These are phyloP conservation scores for Cyclotella atomus DNA, from an alignment of 108 stramenopile genomes.

Conservation along the genomic window DNA sequence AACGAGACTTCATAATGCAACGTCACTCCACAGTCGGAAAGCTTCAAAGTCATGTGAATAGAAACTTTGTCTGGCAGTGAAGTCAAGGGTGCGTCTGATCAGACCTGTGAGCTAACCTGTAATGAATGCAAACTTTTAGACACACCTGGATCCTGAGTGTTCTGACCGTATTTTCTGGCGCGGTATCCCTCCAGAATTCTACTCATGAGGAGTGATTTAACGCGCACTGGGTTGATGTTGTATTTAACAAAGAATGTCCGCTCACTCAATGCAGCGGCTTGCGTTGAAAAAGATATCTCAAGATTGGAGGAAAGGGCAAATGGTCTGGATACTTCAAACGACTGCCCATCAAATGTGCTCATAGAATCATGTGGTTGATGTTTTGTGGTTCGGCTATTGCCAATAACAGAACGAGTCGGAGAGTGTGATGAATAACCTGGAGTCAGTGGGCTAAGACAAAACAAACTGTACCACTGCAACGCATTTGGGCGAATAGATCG, in stretches of 20 bases:
- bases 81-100: neutral
- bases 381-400: neutral
- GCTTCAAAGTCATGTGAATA: constrained; percentile 64
- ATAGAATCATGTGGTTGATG: constrained; percentile 4
- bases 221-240: constrained; percentile 67
- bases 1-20: constrained; percentile 82
- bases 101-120: neutral
- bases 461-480: constrained; percentile 75
- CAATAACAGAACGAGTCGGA: constrained; percentile 7
- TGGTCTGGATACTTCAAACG: constrained; percentile 1
- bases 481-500: constrained; percentile 74
- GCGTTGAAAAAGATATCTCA: constrained; percentile 14
- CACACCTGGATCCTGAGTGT: constrained; percentile 56
- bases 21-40: constrained; percentile 57
- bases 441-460: constrained; percentile 70
- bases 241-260: constrained; percentile 69
- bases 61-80: constrained; percentile 58
- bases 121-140: neutral
- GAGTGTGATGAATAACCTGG: constrained; percentile 35
- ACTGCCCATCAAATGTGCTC: constrained; percentile 10
- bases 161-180: constrained; percentile 68
- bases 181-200: constrained; percentile 81
- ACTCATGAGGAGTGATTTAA: constrained; percentile 72
- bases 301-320: neutral
- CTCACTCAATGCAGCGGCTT: constrained; percentile 29